phyloP scores from a whole-genome alignment of 1,139 yeast genomes.

The Ashbya aceris region DNA sequence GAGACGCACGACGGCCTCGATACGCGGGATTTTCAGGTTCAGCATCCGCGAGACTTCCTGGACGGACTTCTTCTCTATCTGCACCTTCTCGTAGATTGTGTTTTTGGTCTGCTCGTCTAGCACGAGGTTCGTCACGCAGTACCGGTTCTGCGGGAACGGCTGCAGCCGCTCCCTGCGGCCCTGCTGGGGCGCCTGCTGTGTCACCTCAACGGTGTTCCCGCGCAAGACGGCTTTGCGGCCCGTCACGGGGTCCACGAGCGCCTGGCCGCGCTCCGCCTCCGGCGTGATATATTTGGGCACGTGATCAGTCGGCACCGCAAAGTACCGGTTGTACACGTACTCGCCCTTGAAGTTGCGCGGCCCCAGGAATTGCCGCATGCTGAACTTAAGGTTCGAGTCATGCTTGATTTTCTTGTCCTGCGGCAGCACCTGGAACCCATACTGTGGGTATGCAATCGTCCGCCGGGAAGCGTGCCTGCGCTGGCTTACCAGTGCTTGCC shows the following conservation, averaged over 20 bases:
- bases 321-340: slow-evolving; percentile 67
- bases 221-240: slow-evolving; percentile 25
- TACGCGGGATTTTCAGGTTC: slow-evolving; percentile 73
- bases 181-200: slow-evolving; percentile 20
- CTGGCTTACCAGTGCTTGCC: slow-evolving; percentile 18
- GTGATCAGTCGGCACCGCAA: slow-evolving; percentile 62
- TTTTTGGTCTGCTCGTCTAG: slow-evolving; percentile 51
- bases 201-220: slow-evolving; percentile 17
- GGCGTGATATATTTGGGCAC: slow-evolving; percentile 68
- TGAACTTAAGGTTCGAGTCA: slow-evolving; percentile 31
- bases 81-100: slow-evolving; percentile 50
- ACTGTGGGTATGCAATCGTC: slow-evolving; percentile 40
- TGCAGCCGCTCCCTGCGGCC: slow-evolving; percentile 36
- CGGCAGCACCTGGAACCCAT: slow-evolving; percentile 35
- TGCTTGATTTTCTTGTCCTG: slow-evolving; percentile 37
- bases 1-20: slow-evolving; percentile 75
- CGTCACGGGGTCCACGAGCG: slow-evolving; percentile 35
- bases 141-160: slow-evolving; percentile 74
- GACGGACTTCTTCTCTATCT: slow-evolving; percentile 42
- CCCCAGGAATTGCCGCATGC: slow-evolving; percentile 52
- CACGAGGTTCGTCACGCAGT: slow-evolving; percentile 57
- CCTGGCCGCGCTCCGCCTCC: slow-evolving; percentile 38
- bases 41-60: slow-evolving; percentile 74
- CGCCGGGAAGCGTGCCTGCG: slow-evolving; percentile 35
- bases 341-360: slow-evolving; percentile 80